Base-by-base conservation (phyloP, 345 rosid species). In the Aurinia saxatilis region DNA sequence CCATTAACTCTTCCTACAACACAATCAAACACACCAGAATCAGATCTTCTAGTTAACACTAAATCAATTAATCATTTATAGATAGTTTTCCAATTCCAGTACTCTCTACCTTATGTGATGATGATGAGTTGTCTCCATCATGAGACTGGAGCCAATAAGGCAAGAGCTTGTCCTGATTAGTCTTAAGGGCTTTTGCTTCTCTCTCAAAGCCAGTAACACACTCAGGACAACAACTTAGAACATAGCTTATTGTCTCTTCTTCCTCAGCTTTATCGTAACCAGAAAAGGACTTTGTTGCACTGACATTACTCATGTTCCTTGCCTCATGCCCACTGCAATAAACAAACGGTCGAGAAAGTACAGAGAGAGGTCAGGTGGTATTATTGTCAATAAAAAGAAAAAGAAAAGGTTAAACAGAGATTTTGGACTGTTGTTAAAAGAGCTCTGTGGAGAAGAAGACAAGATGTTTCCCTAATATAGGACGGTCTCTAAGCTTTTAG, bases 101-200 rank as follows among this genome's bases (percentile, higher is more conserved):
- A 37, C 8, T n/a, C 1, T 66, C 30, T 1, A 91, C 96, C 90
- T 80, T 83, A 23, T 54, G 80, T 60, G 57, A 61, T 60, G 57
- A 61, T 60, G 57, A 58, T 37, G 75, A 61, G 25, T 64, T 75
- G 10, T 64, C 61, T 56, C 57, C 68, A 51, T 80, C 74, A 33
- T 71, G 55, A 57, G 75, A 49, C 50, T 79, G 88, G 34, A 84
- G 84, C 96, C 98, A 88, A 60, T 78, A 46, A 55, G 88, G 96
- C 67, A 84, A 68, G 33, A 71, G 74, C 18, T 81, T 84, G 14
- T 80, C 72, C 34, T 75, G 82, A 31, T 50, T 68, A 44, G 83
- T 75, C 56, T 76, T 82, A 40, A 91, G 71, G 6, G 73, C 10
- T 36, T 75, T 79, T 18, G 82, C 84, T 75, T 91, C 96, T 60